Evolutionary conservation across 2,329 filamentous ascomycete genomes (phyloP).

Genomic region (Pseudophaeomoniella oleicola): DNA sequence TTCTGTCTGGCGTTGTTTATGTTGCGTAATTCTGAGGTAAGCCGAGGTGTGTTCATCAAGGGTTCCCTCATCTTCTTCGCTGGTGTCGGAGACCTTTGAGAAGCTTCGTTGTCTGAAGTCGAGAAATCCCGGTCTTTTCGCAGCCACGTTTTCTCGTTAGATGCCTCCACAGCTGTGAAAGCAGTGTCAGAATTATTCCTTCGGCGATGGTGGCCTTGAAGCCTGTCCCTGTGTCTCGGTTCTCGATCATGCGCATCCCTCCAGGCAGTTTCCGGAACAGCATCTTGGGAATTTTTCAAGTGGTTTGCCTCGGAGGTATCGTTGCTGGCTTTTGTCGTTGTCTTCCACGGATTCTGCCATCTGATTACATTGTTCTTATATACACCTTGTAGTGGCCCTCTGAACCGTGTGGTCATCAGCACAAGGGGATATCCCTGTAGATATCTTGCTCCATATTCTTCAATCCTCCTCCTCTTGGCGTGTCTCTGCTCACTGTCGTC

Average conservation of each 20-base stretch:
- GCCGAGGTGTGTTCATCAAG: no score
- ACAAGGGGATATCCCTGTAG: background rate
- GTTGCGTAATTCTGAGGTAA: background rate
- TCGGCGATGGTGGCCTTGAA: no score
- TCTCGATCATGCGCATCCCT: background rate
- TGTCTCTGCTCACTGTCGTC: background rate
- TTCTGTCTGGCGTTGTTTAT: background rate
- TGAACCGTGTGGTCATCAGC: background rate
- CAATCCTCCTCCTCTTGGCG: conserved; percentile 1
- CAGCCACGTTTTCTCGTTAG: no score
- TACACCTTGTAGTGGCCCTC: background rate
- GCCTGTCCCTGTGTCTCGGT: background rate
- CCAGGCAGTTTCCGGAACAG: background rate
- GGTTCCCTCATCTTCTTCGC: no score
- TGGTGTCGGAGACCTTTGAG: background rate
- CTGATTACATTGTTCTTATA: background rate
- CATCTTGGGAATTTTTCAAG: background rate
- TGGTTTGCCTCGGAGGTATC: background rate
- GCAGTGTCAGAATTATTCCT: background rate
- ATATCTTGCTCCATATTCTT: background rate
- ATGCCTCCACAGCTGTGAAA: background rate
- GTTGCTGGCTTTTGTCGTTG: background rate
- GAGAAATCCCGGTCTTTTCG: background rate
- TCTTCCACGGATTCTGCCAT: conserved; percentile 1
- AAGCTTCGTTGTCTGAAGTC: background rate